Evolutionary conservation across 1,139 yeast genomes (phyloP), one percentile per base, ranked within the genome.

Genomic region (Suhomyces maxii): DNA sequence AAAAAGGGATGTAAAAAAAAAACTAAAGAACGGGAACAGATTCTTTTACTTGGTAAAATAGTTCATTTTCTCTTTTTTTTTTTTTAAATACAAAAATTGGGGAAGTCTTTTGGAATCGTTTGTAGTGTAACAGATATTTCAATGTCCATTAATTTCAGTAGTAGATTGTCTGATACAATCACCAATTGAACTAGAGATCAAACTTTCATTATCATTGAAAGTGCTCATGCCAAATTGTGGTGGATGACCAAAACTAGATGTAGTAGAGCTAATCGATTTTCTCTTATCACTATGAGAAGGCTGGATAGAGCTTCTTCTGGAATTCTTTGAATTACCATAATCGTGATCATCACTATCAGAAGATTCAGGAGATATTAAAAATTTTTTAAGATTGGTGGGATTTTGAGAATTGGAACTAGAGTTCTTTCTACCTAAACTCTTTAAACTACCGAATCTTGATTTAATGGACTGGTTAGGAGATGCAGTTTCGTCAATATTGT

Each of bases 101-200:
- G 23, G 23, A 18, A 18, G 23, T 18, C 23, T 18, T 18, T 18
- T 18, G 23, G 23, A 18, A 18, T 18, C 6, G 23, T 18, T 18
- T 18, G 3, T 18, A 18, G 23, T 18, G 6, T 18, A 18, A 18
- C 23, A 18, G 6, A 18, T 4, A 18, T 18, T 46, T 57, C n/a
- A 63, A 41, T 58, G 59, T 41, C 69, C 68, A 48, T 64, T 65
- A 36, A 73, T 63, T 56, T 71, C 76, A 11, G 73, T 68, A 37
- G 69, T 67, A 40, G 71, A 59, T 51, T 66, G 69, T 53, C 76
- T 64, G 45, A 73, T 59, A 51, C 76, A 71, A 47, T 73, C 77
- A 35, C 73, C 77, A 38, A 72, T 65, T 5, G 75, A 66, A 23
- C 68, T 59, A 31, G 73, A 68, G 23, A 73, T 63, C 40, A 73